A percentile compares a stretch with the other conserved stretches of the same genome.
Conservation (phyloP, 148 eudicot genomes). For the Rheum nobile region DNA sequence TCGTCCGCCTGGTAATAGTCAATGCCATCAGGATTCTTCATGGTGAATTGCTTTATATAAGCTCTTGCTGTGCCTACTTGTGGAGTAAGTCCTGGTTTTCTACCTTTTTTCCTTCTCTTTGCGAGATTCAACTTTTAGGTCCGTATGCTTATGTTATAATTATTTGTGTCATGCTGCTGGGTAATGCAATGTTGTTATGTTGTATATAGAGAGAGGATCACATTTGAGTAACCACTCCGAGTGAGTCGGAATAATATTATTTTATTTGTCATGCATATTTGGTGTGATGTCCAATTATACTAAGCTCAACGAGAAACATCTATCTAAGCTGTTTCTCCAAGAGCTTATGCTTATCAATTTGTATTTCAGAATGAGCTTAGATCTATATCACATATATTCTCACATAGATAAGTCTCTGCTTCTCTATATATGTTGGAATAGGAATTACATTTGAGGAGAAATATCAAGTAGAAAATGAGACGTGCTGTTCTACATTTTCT, state of each 20-base stretch:
- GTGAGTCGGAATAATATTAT: not conserved
- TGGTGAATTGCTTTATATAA: slow-evolving; percentile 13
- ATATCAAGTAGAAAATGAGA: slow-evolving; percentile 23
- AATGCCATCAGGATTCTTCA: not conserved
- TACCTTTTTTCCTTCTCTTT: not conserved
- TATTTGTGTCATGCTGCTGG: not conserved
- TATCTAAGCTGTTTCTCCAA: not conserved
- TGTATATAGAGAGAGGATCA: not conserved
- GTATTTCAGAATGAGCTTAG: not conserved
- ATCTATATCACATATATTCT: not conserved
- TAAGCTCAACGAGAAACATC: not conserved
- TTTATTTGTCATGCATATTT: not conserved
- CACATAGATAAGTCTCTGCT: not conserved
- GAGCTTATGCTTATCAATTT: not conserved
- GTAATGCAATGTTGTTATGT: not conserved
- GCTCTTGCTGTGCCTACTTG: slow-evolving; percentile 7
- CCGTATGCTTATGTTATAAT: not conserved
- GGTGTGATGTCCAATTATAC: not conserved
- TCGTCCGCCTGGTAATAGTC: slow-evolving; percentile 20
- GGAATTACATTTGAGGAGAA: slow-evolving; percentile 11
- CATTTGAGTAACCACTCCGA: not conserved
- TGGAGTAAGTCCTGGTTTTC: not conserved
- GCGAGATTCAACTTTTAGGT: slow-evolving; percentile 4
- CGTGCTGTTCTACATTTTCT: slow-evolving; percentile 14
- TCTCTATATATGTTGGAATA: slow-evolving; percentile 2